These are phyloP conservation scores for Debaryomycetaceae sp. DNA, from an alignment of 1,139 yeast genomes.

Conservation along the genomic window DNA sequence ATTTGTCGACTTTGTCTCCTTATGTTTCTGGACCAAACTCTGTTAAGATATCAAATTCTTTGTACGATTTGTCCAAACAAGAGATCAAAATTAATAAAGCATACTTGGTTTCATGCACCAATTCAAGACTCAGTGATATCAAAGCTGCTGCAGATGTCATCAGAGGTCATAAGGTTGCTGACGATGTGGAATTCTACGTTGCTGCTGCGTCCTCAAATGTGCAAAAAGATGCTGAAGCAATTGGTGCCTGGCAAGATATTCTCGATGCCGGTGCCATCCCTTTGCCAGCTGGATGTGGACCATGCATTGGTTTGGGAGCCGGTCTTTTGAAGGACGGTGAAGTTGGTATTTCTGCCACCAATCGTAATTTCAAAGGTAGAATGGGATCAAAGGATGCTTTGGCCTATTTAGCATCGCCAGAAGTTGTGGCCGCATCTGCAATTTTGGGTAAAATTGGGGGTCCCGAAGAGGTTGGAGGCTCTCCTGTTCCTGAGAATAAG, in stretches of 20 bases:
- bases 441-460: constrained; percentile 89
- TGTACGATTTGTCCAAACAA: constrained; percentile 68
- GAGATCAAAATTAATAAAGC: constrained; percentile 86
- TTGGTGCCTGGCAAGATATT: constrained; percentile 89
- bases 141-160: constrained; percentile 91
- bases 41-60: constrained; percentile 82
- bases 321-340: constrained; percentile 94
- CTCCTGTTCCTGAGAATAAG: constrained; percentile 41
- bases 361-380: constrained; percentile 97
- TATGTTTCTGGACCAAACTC: constrained; percentile 96
- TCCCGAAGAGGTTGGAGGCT: constrained; percentile 78
- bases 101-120: constrained; percentile 95
- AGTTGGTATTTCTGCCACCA: constrained; percentile 97
- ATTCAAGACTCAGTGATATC: constrained; percentile 88
- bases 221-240: constrained; percentile 84
- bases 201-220: constrained; percentile 97
- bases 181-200: constrained; percentile 88
- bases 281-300: constrained; percentile 98
- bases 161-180: constrained; percentile 76
- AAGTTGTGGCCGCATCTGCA: constrained; percentile 97
- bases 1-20: constrained; percentile 83
- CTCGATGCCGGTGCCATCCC: constrained; percentile 93
- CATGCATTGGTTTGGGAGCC: constrained; percentile 95
- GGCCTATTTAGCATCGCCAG: constrained; percentile 96
- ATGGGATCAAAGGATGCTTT: constrained; percentile 98